Base-by-base conservation (phyloP, 2,329 filamentous ascomycete genomes). In the Fusarium foetens region DNA sequence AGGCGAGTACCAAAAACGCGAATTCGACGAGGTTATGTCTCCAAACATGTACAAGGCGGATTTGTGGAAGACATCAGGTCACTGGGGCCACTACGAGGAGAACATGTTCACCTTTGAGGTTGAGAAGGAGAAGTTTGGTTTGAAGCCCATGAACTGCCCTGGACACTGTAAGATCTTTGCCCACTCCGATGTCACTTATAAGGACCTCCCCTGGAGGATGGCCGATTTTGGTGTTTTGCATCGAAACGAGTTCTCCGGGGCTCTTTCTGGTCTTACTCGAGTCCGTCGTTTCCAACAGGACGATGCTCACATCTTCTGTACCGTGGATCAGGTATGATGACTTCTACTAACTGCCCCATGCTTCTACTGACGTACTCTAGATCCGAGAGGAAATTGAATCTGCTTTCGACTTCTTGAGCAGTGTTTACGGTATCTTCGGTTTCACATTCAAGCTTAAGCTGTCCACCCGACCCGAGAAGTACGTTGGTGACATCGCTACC, bases 111-210 rank as follows among this genome's bases (percentile, higher is more conserved):
- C 86, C 43, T 91, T 97, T 75, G 86, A 90, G 61, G 85, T 92
- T 36, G 95, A 98, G 81, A 97, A 97, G 86, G 92, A 83, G 74
- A 79, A 80, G 52, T 84, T 83, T 67, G 94, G 91, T 21, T 85
- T 98, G 57, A 98, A 98, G 85, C 95, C 95, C 33, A 98, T 98
- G 96, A 98, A 98, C 85, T 99, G 96, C 84, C 96, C 96, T 8
- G 94, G 94, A 33, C 95, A 98, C 83, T 97, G 93, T 82, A 85
- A 96, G 73, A 92, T 98, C 78, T 97, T 97, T 81, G 90, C 88
- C 54, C 92, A 95, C 81, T 89, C 93, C 59, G 93, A 94, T 79
- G 89, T 94, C 77, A 96, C 92, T 82, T 97, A 98, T 73, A 81
- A 79, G 77, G 94, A 98, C 76, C 86, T 99, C 65, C 96, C 96